A percentile compares a stretch with the other conserved stretches of the same genome.
Evolutionary conservation across 257 asterid genomes (phyloP).

Genomic region (Paraleonurus japonicus): DNA sequence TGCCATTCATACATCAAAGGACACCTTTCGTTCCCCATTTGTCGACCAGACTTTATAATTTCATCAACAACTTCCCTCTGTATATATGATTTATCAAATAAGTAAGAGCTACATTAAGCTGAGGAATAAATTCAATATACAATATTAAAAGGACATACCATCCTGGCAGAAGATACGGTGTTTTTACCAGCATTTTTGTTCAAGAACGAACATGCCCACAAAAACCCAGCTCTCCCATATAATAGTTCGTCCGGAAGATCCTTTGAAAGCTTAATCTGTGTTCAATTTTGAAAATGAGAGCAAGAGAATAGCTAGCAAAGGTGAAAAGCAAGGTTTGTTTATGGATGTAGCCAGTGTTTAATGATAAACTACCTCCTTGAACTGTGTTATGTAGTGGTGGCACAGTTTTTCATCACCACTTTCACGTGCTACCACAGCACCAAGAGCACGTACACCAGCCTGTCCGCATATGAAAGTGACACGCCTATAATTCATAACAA

Average conservation of each 20-base stretch:
- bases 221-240: constrained; percentile 76
- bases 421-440: constrained; percentile 73
- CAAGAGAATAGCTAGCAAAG: not conserved
- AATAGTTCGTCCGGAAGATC: constrained; percentile 66
- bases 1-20: constrained; percentile 89
- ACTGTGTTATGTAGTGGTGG: constrained; percentile 43
- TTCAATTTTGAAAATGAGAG: not conserved
- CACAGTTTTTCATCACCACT: constrained; percentile 50
- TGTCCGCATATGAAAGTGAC: constrained; percentile 73
- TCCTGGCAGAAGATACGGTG: constrained; percentile 46
- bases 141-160: constrained; percentile 39
- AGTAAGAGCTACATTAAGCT: constrained; percentile 12
- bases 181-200: constrained; percentile 57
- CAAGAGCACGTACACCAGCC: constrained; percentile 79
- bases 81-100: constrained; percentile 6
- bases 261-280: constrained; percentile 60
- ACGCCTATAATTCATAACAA: constrained; percentile 42
- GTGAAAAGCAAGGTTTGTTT: not conserved
- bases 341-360: not conserved
- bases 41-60: constrained; percentile 56
- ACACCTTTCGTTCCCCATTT: constrained; percentile 49
- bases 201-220: constrained; percentile 77
- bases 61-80: constrained; percentile 61
- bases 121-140: constrained; percentile 13
- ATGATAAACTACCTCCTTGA: constrained; percentile 48